Conservation (phyloP, 176 grass and related monocot genomes). For the Oryza officinalis region DNA sequence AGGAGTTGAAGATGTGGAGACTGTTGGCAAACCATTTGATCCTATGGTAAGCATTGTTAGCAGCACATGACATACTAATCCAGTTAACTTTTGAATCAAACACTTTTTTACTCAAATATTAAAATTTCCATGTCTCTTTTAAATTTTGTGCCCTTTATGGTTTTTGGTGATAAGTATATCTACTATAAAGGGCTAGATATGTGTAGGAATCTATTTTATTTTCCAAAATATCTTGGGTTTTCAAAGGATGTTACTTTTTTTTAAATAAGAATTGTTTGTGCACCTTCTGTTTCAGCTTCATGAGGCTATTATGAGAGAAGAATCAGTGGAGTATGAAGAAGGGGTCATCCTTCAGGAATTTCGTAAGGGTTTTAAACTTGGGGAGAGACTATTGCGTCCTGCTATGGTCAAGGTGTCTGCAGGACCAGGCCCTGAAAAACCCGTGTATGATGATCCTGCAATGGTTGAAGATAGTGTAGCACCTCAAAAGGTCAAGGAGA, state of each 20-base stretch:
- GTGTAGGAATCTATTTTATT: neutral
- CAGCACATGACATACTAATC: neutral
- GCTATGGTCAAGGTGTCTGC: constrained; percentile 96
- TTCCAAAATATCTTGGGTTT: neutral
- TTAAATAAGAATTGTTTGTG: constrained; percentile 13
- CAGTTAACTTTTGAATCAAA: neutral
- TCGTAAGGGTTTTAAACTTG: constrained; percentile 88
- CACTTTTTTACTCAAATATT: neutral
- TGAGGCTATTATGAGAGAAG: constrained; percentile 93
- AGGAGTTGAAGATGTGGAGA: constrained; percentile 79
- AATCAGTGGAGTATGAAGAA: constrained; percentile 75
- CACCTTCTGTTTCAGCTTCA: constrained; percentile 63
- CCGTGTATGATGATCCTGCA: constrained; percentile 27
- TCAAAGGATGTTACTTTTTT: neutral
- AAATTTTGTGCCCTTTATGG: neutral
- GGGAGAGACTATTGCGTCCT: constrained; percentile 75
- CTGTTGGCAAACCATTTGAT: constrained; percentile 84
- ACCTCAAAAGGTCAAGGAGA: constrained; percentile 29
- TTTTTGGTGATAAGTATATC: neutral
- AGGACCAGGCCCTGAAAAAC: constrained; percentile 71
- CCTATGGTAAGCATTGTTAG: constrained; percentile 74
- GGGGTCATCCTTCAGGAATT: constrained; percentile 95
- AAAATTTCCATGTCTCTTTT: constrained; percentile 3
- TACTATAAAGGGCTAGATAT: constrained; percentile 13
- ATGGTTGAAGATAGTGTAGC: constrained; percentile 56